Base-by-base conservation (phyloP, 1,284 basidiomycete genomes). In the Peniophora sp. region DNA sequence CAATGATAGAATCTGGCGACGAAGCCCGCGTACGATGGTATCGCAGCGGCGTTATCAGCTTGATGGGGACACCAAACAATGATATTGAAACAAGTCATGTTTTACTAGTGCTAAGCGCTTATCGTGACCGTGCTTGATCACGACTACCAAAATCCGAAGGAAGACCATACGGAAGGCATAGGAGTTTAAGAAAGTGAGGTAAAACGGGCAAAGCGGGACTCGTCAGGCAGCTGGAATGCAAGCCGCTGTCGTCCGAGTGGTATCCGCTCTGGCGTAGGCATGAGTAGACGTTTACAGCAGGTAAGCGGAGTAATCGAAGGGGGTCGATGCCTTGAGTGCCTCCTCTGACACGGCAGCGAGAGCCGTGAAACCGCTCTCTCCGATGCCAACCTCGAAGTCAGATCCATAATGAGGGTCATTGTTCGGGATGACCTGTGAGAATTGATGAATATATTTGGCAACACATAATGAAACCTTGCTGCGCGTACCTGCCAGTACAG, bases 361-460 rank as follows among this genome's bases (percentile, higher is more conserved):
- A 1, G 62, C 61, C 46, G 44, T 49, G 58, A 61, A 62, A 6
- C 58, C 61, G 14, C 57, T 47, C n/a, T 61, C 59, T 8, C 55
- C 53, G 24, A 56, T 48, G 17, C 59, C 60, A 36, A 67, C 64
- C 61, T 71, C 68, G 51, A 64, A 71, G 53, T 69, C 69, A 47
- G 55, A 52, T 5, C 62, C 62, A 32, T 63, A 32, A 52, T 68
- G 65, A 11, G 69, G 68, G 51, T 71, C 66, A 11, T 60, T 35
- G 53, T 69, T 68, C 35, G 64, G 67, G 50, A 69, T 59, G 35
- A 68, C 60, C 55, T 70, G n/a, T n/a, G n/a, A n/a, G n/a, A n/a
- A n/a, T n/a, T n/a, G n/a, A n/a, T n/a, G n/a, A n/a, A 32, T 32
- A 32, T 32, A 12, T 32, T 32, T 12, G 27, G 5, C 12, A 32